These are phyloP conservation scores for Neurospora discreta DNA, from an alignment of 495 filamentous ascomycete genomes.

Conservation along the genomic window DNA sequence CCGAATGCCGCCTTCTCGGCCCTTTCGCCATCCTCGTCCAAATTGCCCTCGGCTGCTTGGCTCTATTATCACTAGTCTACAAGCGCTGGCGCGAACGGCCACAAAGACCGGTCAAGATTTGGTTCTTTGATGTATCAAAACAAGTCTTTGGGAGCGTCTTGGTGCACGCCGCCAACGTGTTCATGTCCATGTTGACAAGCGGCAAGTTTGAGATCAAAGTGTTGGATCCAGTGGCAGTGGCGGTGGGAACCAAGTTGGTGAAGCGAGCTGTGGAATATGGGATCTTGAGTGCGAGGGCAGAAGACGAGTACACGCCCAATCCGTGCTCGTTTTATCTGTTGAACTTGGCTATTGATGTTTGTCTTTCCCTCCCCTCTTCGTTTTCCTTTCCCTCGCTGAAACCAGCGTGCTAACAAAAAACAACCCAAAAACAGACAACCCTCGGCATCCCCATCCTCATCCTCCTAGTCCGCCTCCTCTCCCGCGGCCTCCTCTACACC, in stretches of 20 bases:
- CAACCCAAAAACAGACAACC: conserved; percentile 65
- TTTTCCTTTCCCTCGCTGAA: neutral
- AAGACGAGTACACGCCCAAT: conserved; percentile 62
- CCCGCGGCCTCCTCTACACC: conserved; percentile 59
- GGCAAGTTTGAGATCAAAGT: conserved; percentile 52
- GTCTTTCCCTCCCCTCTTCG: conserved; percentile 20
- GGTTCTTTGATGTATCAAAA: conserved; percentile 94
- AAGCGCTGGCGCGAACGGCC: conserved; percentile 89
- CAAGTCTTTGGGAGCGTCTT: conserved; percentile 91
- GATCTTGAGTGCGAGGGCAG: conserved; percentile 17
- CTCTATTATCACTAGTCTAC: conserved; percentile 75
- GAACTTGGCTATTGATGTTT: conserved; percentile 91
- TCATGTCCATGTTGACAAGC: conserved; percentile 90
- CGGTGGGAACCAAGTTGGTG: conserved; percentile 4
- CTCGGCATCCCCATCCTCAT: conserved; percentile 90
- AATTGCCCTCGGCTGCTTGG: conserved; percentile 72
- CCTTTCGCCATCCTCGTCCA: conserved; percentile 85
- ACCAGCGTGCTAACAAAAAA: neutral
- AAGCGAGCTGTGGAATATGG: conserved; percentile 13
- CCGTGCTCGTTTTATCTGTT: conserved; percentile 93
- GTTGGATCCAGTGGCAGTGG: conserved; percentile 30
- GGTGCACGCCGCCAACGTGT: conserved; percentile 80
- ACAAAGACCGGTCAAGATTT: conserved; percentile 84
- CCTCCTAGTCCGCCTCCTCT: conserved; percentile 67
- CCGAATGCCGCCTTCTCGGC: conserved; percentile 74